These are phyloP conservation scores for Pseudopyricularia cyperi DNA, from an alignment of 2,329 filamentous ascomycete genomes.

Conservation along the genomic window DNA sequence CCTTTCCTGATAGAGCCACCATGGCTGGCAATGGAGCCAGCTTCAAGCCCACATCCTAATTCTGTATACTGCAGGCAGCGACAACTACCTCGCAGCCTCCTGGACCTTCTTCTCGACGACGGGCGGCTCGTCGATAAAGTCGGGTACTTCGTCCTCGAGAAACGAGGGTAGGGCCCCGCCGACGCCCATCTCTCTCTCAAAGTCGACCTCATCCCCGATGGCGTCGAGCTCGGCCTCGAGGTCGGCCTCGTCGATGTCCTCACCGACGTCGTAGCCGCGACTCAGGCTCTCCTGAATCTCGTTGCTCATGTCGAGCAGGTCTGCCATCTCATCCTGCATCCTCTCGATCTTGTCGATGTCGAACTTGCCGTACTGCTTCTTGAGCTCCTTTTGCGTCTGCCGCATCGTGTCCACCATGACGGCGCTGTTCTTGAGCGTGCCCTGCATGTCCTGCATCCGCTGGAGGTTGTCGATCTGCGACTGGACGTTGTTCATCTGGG, in stretches of 20 bases:
- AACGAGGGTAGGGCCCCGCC: constrained; percentile 63
- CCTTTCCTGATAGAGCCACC: not conserved
- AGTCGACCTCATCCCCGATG: constrained; percentile 82
- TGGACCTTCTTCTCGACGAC: constrained; percentile 62
- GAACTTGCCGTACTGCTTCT: constrained; percentile 92
- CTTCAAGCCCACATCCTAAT: too few relatives aligned
- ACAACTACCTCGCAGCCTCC: constrained; percentile 51
- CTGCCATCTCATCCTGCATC: constrained; percentile 98
- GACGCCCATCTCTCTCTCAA: constrained; percentile 53
- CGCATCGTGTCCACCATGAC: constrained; percentile 96
- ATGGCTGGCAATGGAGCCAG: not conserved
- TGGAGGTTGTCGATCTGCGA: constrained; percentile 99
- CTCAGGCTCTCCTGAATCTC: constrained; percentile 95
- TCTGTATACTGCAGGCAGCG: not conserved
- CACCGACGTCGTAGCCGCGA: constrained; percentile 84
- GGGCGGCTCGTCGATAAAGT: constrained; percentile 84
- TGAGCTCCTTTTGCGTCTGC: constrained; percentile 84
- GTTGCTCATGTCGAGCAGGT: constrained; percentile 93
- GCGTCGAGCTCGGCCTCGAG: constrained; percentile 94
- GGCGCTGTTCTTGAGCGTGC: constrained; percentile 97
- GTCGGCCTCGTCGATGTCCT: constrained; percentile 94
- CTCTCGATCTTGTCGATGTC: constrained; percentile 95
- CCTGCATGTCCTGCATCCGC: constrained; percentile 95
- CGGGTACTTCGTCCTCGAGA: constrained; percentile 77
- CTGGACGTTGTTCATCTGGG: constrained; percentile 85